These are phyloP conservation scores for Baorangia bicolor DNA, from an alignment of 768 basidiomycete species.

Conservation along the genomic window DNA sequence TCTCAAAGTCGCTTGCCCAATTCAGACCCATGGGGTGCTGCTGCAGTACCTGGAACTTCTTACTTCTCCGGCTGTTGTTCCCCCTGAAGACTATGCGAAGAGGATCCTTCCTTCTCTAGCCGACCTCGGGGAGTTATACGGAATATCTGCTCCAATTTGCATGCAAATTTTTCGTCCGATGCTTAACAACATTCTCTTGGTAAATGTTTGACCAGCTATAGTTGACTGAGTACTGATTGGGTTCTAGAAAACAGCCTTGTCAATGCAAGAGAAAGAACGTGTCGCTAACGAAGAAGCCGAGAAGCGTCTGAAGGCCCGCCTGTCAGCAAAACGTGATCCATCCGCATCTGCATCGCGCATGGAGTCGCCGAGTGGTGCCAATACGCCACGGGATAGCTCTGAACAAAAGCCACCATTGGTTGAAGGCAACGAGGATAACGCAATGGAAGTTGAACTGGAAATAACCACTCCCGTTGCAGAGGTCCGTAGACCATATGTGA, in stretches of 20 bases:
- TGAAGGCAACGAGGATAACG: conserved; percentile 43
- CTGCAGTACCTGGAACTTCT: conserved; percentile 91
- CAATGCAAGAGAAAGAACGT: conserved; percentile 66
- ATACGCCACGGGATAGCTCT: conserved; percentile 27
- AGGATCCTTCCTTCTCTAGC: conserved; percentile 72
- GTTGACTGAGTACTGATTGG: conserved; percentile 7
- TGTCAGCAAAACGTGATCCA: conserved; percentile 73
- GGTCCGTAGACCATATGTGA: conserved; percentile 10
- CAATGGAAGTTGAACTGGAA: conserved; percentile 53
- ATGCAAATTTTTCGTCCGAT: conserved; percentile 94
- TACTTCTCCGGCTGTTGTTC: conserved; percentile 64
- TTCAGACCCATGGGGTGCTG: conserved; percentile 86
- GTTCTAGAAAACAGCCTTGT: conserved; percentile 56
- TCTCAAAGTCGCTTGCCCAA: conserved; percentile 22
- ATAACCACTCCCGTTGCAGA: conserved; percentile 26
- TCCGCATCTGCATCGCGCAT: conserved; percentile 52
- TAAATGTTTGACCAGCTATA: conserved; percentile 31
- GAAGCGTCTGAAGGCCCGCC: conserved; percentile 75
- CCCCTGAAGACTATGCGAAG: conserved; percentile 69
- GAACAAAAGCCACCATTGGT: conserved; percentile 25
- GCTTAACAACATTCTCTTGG: conserved; percentile 60
- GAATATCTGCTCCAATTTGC: conserved; percentile 80
- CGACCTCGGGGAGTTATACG: conserved; percentile 73
- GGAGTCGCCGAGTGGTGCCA: conserved; percentile 54
- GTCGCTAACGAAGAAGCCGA: conserved; percentile 73